Conservation (phyloP, 2,329 filamentous ascomycete genomes). For the Leptographium galeiforme region DNA sequence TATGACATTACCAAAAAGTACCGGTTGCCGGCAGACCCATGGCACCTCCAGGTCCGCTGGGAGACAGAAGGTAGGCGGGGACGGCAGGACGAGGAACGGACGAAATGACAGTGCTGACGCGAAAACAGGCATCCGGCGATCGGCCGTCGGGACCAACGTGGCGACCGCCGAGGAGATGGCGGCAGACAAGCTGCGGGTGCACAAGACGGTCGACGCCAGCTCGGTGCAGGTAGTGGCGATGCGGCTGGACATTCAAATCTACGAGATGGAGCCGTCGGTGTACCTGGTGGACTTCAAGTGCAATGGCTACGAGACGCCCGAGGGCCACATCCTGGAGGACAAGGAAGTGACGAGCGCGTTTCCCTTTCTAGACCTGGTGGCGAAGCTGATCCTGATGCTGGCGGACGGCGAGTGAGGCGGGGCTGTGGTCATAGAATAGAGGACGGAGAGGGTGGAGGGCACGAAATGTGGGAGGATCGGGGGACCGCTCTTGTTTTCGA, state of each 20-base stretch:
- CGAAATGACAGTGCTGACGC: neutral
- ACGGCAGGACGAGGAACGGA: too few relatives aligned
- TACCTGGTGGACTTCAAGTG: conserved; percentile 99
- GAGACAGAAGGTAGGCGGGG: conserved; percentile 53
- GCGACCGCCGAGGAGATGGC: conserved; percentile 17
- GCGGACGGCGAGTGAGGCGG: conserved; percentile 55
- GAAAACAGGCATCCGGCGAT: conserved; percentile 25
- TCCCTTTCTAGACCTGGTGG: conserved; percentile 89
- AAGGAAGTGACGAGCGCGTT: conserved; percentile 94
- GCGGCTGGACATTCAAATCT: conserved; percentile 91
- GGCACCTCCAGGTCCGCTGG: conserved; percentile 88
- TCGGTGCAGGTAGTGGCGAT: conserved; percentile 66
- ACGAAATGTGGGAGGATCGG: neutral
- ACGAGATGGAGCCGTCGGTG: conserved; percentile 81
- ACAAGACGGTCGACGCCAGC: conserved; percentile 27
- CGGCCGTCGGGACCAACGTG: conserved; percentile 19
- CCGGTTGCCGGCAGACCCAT: conserved; percentile 81
- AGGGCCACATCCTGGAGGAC: conserved; percentile 68
- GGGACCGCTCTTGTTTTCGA: neutral
- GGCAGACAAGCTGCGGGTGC: conserved; percentile 28
- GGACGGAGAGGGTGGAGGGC: too few relatives aligned
- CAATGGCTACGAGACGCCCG: conserved; percentile 75
- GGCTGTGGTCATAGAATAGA: neutral
- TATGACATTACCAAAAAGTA: conserved; percentile 51
- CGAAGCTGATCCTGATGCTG: conserved; percentile 82